A percentile compares a stretch with the other conserved stretches of the same genome.
phyloP scores from a whole-genome alignment of 257 asterid genomes.

The Solanum neorickii region DNA sequence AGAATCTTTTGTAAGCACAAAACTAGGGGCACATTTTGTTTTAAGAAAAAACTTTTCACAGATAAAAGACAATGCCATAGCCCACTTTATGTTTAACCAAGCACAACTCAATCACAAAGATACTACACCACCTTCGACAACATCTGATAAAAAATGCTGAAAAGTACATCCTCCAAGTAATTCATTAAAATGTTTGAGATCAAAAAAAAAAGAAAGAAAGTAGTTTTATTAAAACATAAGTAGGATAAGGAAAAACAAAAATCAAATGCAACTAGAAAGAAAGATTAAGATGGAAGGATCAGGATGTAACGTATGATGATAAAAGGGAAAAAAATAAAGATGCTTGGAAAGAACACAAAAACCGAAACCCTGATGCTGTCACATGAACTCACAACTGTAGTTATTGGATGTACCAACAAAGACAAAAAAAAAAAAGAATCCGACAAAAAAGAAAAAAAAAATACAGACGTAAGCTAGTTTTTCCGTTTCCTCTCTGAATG shows the following conservation, averaged over 20 bases:
- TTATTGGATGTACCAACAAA: neutral
- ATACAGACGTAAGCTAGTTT: neutral
- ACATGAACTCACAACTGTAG: neutral
- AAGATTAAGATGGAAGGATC: neutral
- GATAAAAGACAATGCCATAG: neutral
- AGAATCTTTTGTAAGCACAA: neutral
- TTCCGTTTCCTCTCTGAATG: neutral
- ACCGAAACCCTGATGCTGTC: neutral
- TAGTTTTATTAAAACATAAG: neutral
- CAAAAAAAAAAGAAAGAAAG: too few species aligned
- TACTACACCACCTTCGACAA: neutral
- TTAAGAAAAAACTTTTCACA: neutral
- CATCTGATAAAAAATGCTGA: neutral
- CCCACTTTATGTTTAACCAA: neutral
- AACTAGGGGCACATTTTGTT: neutral
- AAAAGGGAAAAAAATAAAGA: neutral
- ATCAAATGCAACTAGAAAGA: neutral
- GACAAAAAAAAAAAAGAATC: neutral
- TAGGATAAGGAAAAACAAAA: neutral
- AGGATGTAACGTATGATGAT: neutral
- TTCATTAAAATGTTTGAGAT: neutral
- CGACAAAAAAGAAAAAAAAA: neutral
- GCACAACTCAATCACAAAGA: neutral
- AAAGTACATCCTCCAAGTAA: neutral
- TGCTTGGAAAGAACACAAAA: neutral